Evolutionary conservation across 2,329 filamentous ascomycete species (phyloP).

Genomic region (Cercospora berteroae): DNA sequence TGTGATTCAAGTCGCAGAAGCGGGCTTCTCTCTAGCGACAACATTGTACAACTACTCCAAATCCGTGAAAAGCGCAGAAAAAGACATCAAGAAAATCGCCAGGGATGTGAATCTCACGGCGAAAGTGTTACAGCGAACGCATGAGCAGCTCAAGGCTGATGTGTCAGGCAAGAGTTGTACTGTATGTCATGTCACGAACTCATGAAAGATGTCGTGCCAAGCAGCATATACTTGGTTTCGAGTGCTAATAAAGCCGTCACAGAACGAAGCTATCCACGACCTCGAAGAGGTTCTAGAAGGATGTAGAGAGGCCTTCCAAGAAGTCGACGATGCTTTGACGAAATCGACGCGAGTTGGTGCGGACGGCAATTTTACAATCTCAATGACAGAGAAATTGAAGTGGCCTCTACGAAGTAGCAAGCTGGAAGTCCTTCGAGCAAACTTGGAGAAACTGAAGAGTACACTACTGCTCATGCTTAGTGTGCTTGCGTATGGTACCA

Average conservation of each 20-base stretch:
- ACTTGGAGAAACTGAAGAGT: slow-evolving; percentile 24
- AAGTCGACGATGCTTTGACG: slow-evolving; percentile 16
- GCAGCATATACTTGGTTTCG: too few species aligned
- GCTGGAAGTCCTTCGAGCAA: slow-evolving; percentile 18
- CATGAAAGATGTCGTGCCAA: too few species aligned
- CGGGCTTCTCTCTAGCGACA: not conserved
- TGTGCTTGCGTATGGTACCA: slow-evolving; percentile 17
- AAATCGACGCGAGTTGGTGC: not conserved
- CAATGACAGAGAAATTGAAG: slow-evolving; percentile 7
- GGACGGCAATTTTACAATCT: not conserved
- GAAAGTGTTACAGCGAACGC: not conserved
- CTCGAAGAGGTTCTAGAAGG: slow-evolving; percentile 16
- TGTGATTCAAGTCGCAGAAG: not conserved
- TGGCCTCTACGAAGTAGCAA: slow-evolving; percentile 19
- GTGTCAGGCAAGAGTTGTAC: too few species aligned
- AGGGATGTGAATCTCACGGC: not conserved
- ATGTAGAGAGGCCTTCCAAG: slow-evolving; percentile 21
- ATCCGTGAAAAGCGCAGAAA: not conserved
- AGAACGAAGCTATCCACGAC: slow-evolving; percentile 13
- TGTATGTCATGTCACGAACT: too few species aligned
- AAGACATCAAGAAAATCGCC: not conserved
- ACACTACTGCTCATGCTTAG: slow-evolving; percentile 24
- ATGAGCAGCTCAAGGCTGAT: not conserved
- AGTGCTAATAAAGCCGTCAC: not conserved
- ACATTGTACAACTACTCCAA: not conserved